Conservation (phyloP, 2,329 filamentous ascomycete genomes). For the Pleomassaria siparia region DNA sequence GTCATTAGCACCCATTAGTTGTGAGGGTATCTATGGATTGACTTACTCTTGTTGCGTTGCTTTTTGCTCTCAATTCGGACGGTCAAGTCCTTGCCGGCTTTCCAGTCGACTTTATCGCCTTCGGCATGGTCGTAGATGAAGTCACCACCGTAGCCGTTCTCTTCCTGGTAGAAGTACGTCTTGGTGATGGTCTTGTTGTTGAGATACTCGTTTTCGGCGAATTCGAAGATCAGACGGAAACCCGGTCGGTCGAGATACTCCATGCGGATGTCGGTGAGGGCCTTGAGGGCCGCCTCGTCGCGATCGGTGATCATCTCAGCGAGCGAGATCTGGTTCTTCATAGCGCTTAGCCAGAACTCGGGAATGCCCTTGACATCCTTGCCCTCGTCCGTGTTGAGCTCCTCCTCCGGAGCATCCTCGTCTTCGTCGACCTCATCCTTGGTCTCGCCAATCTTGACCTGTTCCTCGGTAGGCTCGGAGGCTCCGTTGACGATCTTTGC, state of each 20-base stretch:
- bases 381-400: conserved; percentile 60
- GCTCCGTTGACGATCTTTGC: conserved; percentile 87
- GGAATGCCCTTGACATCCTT: conserved; percentile 77
- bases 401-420: conserved; percentile 53
- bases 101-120: conserved; percentile 98
- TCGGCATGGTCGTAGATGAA: conserved; percentile 99
- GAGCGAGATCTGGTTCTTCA: conserved; percentile 98
- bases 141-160: conserved; percentile 97
- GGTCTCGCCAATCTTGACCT: conserved; percentile 83
- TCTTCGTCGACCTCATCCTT: conserved; percentile 70
- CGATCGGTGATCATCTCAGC: conserved; percentile 98
- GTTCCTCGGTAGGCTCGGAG: conserved; percentile 80
- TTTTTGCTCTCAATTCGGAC: conserved; percentile 98
- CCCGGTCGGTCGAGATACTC: conserved; percentile 98
- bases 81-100: conserved; percentile 87
- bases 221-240: conserved; percentile 98
- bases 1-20: conserved; percentile 14
- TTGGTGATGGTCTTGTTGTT: conserved; percentile 96
- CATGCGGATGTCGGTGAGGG: conserved; percentile 92
- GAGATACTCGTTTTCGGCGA: conserved; percentile 93
- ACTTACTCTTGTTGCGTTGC: conserved; percentile 97
- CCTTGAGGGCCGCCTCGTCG: conserved; percentile 90
- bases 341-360: conserved; percentile 98
- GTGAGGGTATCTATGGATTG: not conserved
- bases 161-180: conserved; percentile 98